phyloP scores from a whole-genome alignment of 352 stramenopile species.

The Pythium folliculosum region DNA sequence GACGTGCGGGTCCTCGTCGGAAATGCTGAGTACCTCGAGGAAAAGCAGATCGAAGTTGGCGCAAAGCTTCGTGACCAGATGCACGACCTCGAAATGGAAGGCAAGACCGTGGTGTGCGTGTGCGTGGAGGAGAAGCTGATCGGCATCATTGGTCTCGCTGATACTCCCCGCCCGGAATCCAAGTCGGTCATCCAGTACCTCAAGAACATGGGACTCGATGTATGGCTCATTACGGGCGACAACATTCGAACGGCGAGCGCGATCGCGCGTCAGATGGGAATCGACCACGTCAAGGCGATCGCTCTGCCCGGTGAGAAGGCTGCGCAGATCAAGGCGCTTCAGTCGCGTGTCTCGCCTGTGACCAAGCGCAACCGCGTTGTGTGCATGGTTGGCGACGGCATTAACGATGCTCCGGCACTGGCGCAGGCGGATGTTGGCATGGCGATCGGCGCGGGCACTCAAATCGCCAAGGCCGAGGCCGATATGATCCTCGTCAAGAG shows the following conservation, averaged over 20 bases:
- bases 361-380: conserved; percentile 84
- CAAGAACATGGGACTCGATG: conserved; percentile 80
- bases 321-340: conserved; percentile 86
- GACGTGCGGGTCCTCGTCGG: conserved; percentile 67
- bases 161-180: conserved; percentile 75
- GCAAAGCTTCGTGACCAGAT: conserved; percentile 72
- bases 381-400: conserved; percentile 93
- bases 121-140: conserved; percentile 68
- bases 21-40: conserved; percentile 80
- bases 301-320: conserved; percentile 95
- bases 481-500: conserved; percentile 91
- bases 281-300: conserved; percentile 86
- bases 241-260: conserved; percentile 90
- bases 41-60: conserved; percentile 68
- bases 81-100: conserved; percentile 81
- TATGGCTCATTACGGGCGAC: conserved; percentile 92
- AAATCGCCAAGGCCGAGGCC: conserved; percentile 86
- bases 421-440: conserved; percentile 92
- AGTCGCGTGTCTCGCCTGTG: conserved; percentile 66
- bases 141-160: conserved; percentile 75
- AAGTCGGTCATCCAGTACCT: conserved; percentile 72
- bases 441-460: conserved; percentile 90
- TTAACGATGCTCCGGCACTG: conserved; percentile 95
- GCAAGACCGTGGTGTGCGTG: conserved; percentile 86
- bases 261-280: conserved; percentile 89